Evolutionary conservation across 208 protist genomes (phyloP), one percentile per base, ranked within the genome.

Genomic region (Leishmania tropica): DNA sequence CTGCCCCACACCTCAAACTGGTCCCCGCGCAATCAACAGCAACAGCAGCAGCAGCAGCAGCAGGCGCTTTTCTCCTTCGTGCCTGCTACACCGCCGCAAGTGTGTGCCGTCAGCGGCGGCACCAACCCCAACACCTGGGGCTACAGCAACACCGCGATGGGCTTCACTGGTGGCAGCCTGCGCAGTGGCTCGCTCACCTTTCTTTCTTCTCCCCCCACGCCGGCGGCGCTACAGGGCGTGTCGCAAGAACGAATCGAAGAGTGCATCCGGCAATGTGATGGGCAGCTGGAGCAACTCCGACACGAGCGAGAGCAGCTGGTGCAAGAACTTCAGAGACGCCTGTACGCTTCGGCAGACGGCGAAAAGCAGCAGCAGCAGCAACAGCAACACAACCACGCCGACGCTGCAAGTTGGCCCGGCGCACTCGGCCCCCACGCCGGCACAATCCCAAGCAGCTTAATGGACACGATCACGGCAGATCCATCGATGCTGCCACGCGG

Each of bases 321-420:
- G 21, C 76, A 81, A 24, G 81, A 85, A n/a, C 81, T 85, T 58
- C 81, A 85, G 60, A 42, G 81, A 28, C 75, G 81, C 31, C 47
- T 76, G 3, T 47, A 76, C 31, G 47, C 48, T 11, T 1, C 35
- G 28, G 42, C 76, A 47, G n/a, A 45, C 13, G 45, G 54, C 53
- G 56, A 79, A 21, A 58, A 71, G 71, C 79, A 53, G 1, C 40
- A 64, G 7, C 72, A 72, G 54, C 70, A 75, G 31, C 53, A 13
- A 0, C 40, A 64, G 7, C 42, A 72, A 42, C 72, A 72, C 47
- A 15, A 64, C 6, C 40, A 76, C n/a, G 24, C 54, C 51, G 67
- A 80, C 54, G 24, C 80, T 51, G 45, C 71, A 51, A 64, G 75
- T 48, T 84, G 75, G 75, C 80, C 75, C 2, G 65, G 73, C 51